Percentiles rank a stretch among this genome's conserved stretches.
Evolutionary conservation across 305 asterid genomes (phyloP).

Genomic region (Plantago rigida): DNA sequence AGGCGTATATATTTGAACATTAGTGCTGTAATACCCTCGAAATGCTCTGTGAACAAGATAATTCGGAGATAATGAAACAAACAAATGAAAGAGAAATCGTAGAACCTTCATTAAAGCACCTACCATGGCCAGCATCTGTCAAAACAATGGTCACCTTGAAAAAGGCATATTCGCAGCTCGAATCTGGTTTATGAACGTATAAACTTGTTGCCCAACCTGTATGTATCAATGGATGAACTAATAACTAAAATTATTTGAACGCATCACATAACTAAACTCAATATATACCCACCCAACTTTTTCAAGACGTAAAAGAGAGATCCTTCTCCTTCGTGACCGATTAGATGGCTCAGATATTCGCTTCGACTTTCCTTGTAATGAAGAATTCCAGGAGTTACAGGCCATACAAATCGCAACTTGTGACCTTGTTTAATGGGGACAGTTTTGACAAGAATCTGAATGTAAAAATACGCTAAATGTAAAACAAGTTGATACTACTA

Average conservation of each 20-base stretch:
- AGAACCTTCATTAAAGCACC: constrained; percentile 23
- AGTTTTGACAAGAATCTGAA: constrained; percentile 78
- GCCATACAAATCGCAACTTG: constrained; percentile 83
- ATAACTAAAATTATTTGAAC: background rate
- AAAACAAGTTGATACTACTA: no score
- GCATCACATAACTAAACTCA: constrained; percentile 22
- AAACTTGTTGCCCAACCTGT: constrained; percentile 97
- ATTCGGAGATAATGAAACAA: constrained; percentile 14
- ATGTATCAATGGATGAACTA: constrained; percentile 22
- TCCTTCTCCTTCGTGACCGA: constrained; percentile 99
- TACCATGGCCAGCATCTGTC: constrained; percentile 92
- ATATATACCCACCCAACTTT: constrained; percentile 71
- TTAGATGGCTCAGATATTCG: constrained; percentile 81
- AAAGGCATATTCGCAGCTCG: constrained; percentile 56
- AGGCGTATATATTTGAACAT: constrained; percentile 68
- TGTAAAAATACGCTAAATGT: constrained; percentile 11
- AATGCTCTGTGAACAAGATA: constrained; percentile 51
- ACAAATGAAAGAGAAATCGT: constrained; percentile 8
- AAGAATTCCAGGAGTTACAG: constrained; percentile 67
- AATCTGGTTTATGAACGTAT: constrained; percentile 86
- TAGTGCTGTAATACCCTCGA: constrained; percentile 75
- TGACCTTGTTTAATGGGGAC: constrained; percentile 92
- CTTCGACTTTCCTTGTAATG: constrained; percentile 79
- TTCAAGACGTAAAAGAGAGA: constrained; percentile 79
- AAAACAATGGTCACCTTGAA: constrained; percentile 64